A percentile compares a stretch with the other conserved stretches of the same genome.
phyloP scores from a whole-genome alignment of 1,284 basidiomycete species.

The Ustilago tritici region DNA sequence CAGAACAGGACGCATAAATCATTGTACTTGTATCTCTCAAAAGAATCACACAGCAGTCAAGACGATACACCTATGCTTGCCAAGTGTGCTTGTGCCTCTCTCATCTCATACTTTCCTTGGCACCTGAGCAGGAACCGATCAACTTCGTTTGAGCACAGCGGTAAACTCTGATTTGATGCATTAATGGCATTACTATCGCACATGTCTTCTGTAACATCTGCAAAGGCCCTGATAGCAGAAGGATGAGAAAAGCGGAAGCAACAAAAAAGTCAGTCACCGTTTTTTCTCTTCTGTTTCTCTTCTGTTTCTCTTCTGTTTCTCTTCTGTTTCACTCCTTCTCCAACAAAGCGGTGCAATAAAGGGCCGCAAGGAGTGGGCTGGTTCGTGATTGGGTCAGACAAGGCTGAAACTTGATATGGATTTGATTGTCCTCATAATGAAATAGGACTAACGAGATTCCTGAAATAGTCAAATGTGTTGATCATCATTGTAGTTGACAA shows the following conservation, averaged over 20 bases:
- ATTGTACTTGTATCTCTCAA: constrained; percentile 29
- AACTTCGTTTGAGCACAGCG: neutral
- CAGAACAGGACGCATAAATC: neutral
- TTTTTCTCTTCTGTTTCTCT: neutral
- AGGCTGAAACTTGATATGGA: constrained; percentile 58
- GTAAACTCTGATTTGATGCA: neutral
- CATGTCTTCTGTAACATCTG: too few relatives aligned
- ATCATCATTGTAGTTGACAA: constrained; percentile 31
- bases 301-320: neutral
- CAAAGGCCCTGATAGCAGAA: neutral
- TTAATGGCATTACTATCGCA: too few relatives aligned
- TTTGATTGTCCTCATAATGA: constrained; percentile 52
- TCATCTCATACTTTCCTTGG: neutral
- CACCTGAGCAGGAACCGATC: too few relatives aligned
- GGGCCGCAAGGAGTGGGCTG: neutral
- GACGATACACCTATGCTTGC: neutral
- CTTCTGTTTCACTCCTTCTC: neutral
- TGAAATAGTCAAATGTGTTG: constrained; percentile 51
- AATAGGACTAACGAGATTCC: constrained; percentile 58
- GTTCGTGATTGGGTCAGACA: constrained; percentile 32
- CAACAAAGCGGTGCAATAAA: neutral
- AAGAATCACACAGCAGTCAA: constrained; percentile 2
- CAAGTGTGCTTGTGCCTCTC: too few relatives aligned
- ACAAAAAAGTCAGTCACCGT: neutral
- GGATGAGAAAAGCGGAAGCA: neutral